Conservation (phyloP, 1,284 basidiomycete species). For the Taiwanofungus camphoratus region DNA sequence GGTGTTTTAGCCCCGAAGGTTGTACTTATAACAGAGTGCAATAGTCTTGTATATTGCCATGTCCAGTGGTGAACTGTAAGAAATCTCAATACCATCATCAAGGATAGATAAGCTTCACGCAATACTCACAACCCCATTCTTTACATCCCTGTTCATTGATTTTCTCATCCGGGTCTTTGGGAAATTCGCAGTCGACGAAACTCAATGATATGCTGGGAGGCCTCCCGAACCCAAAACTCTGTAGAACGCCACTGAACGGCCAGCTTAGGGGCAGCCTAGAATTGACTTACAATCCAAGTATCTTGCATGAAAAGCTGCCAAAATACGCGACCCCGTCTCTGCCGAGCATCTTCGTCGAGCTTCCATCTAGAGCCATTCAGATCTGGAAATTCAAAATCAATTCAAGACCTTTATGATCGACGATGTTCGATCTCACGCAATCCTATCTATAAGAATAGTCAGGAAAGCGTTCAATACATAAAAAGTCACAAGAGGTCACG, state of each 20-base stretch:
- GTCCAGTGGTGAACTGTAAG: conserved; percentile 49
- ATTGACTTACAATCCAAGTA: conserved; percentile 46
- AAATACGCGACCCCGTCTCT: conserved; percentile 50
- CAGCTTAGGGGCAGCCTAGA: background rate
- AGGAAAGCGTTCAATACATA: background rate
- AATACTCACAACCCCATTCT: conserved; percentile 44
- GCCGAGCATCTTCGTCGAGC: conserved; percentile 37
- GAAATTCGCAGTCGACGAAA: conserved; percentile 53
- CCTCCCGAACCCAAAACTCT: conserved; percentile 61
- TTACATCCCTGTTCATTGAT: conserved; percentile 32
- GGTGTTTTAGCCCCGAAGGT: conserved; percentile 52
- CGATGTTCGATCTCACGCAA: conserved; percentile 40
- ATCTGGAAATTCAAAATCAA: conserved; percentile 35
- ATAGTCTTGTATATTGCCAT: conserved; percentile 45
- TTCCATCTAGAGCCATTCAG: conserved; percentile 56
- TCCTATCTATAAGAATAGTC: conserved; percentile 43
- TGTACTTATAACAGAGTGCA: conserved; percentile 45
- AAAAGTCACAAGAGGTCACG: conserved; percentile 17
- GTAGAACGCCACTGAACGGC: conserved; percentile 2
- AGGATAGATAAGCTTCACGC: background rate
- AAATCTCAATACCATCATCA: background rate
- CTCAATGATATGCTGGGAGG: conserved; percentile 50
- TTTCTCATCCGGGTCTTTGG: conserved; percentile 38
- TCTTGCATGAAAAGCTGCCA: conserved; percentile 61
- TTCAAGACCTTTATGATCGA: background rate